Conservation (phyloP, 306 rosid genomes). For the Trifolium subterraneum region DNA sequence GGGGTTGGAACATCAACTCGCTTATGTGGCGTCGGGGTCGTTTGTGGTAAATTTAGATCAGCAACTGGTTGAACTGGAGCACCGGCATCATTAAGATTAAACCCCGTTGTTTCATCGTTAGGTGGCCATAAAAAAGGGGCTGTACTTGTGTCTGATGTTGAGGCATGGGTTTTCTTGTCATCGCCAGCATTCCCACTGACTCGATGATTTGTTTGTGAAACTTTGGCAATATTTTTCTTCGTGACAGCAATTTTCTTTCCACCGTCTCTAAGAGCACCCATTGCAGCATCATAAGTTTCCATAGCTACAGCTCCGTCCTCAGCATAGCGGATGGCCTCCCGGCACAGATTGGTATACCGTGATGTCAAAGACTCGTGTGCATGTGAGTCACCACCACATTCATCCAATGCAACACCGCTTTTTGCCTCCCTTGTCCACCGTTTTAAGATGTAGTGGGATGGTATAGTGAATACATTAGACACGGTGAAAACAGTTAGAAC, state of each 20-base stretch:
- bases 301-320: constrained; percentile 87
- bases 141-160: constrained; percentile 57
- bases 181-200: constrained; percentile 58
- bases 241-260: constrained; percentile 71
- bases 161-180: constrained; percentile 61
- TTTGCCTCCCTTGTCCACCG: constrained; percentile 97
- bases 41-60: constrained; percentile 84
- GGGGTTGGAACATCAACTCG: constrained; percentile 38
- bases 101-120: constrained; percentile 75
- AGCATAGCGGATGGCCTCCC: constrained; percentile 86
- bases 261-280: constrained; percentile 75
- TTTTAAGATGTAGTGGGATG: constrained; percentile 84
- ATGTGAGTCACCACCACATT: constrained; percentile 58
- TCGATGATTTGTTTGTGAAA: constrained; percentile 61
- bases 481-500: constrained; percentile 93
- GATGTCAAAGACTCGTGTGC: constrained; percentile 67
- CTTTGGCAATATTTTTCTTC: constrained; percentile 78
- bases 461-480: constrained; percentile 85
- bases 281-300: constrained; percentile 82
- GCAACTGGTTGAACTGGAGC: constrained; percentile 65
- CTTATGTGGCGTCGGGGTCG: constrained; percentile 80
- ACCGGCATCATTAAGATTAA: constrained; percentile 82
- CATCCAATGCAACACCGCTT: constrained; percentile 62
- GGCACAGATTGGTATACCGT: constrained; percentile 76
- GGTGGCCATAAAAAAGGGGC: constrained; percentile 91